A percentile compares a stretch with the other conserved stretches of the same genome.
Conservation (phyloP, 2,329 filamentous ascomycete species). For the Ilyonectria sp. region DNA sequence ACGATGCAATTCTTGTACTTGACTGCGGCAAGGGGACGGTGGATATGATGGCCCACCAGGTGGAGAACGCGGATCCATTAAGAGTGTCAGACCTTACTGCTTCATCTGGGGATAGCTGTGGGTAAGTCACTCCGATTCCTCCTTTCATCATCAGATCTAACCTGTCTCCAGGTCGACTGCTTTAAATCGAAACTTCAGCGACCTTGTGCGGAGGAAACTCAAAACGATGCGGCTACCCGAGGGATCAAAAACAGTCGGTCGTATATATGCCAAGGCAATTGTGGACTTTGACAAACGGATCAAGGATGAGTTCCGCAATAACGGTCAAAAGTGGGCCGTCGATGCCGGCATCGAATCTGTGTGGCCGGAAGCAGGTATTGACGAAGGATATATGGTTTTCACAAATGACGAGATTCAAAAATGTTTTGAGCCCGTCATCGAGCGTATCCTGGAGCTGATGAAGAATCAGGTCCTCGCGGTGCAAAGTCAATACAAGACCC, state of each 20-base stretch:
- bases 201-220: conserved; percentile 96
- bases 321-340: conserved; percentile 98
- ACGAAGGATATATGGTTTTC: conserved; percentile 99
- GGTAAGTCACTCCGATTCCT: conserved; percentile 60
- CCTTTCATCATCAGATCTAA: not conserved
- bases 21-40: conserved; percentile 98
- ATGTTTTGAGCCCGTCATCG: conserved; percentile 98
- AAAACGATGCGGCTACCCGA: conserved; percentile 99
- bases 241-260: conserved; percentile 91
- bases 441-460: conserved; percentile 94
- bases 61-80: conserved; percentile 97
- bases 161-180: conserved; percentile 73
- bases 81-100: conserved; percentile 97
- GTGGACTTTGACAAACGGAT: conserved; percentile 99
- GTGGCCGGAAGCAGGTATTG: conserved; percentile 96
- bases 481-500: conserved; percentile 91
- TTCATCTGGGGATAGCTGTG: conserved; percentile 96
- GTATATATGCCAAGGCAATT: conserved; percentile 98
- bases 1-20: conserved; percentile 95
- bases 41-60: conserved; percentile 98
- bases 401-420: conserved; percentile 99
- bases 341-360: conserved; percentile 98
- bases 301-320: conserved; percentile 99
- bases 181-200: conserved; percentile 97
- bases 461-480: conserved; percentile 99